Base-by-base conservation (phyloP, 208 protist genomes). In the Crithidia brevicula region DNA sequence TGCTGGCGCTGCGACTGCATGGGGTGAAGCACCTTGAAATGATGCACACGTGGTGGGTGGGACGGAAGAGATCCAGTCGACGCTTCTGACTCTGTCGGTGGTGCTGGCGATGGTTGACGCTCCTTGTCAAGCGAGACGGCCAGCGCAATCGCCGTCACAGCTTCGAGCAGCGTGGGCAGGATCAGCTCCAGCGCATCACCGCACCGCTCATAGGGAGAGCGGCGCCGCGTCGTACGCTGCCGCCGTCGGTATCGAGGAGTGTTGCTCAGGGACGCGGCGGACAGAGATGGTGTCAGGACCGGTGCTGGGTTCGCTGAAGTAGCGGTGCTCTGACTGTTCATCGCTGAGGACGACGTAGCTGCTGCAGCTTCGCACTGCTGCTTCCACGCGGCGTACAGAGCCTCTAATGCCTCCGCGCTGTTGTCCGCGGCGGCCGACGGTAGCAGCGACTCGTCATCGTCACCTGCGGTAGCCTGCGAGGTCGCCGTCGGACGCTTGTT, bases 91-190 rank as follows among this genome's bases (percentile, higher is more conserved):
- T 58, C 11, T 1, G 67, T 6, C 34, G 33, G 18, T 1, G 42
- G 0, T 4, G 59, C n/a, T 31, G 23, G 34, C 22, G 15, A 38
- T 6, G 38, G 70, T 56, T 60, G 62, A 20, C 62, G 61, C 38
- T 76, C 62, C 62, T 76, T 74, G 52, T 74, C 69, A 59, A 74
- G 25, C 42, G 68, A 73, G n/a, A 72, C 72, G 1, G 57, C 64
- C 30, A 81, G 56, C 20, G 64, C 63, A 18, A 66, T 51, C 5
- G 72, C 58, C 42, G 50, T 54, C 22, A 56, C 64, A 10, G 71
- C 66, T 56, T 81, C 76, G 25, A 81, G 62, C 61, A 77, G 46
- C 28, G 72, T 81, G 1, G 76, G 76, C 20, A 81, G 33, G 18
- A 81, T 77, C 7, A 53, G 15, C 36, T 79, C 66, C 20, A 79